Conservation (phyloP, 176 grass and related monocot genomes). For the Ensete glaucum region DNA sequence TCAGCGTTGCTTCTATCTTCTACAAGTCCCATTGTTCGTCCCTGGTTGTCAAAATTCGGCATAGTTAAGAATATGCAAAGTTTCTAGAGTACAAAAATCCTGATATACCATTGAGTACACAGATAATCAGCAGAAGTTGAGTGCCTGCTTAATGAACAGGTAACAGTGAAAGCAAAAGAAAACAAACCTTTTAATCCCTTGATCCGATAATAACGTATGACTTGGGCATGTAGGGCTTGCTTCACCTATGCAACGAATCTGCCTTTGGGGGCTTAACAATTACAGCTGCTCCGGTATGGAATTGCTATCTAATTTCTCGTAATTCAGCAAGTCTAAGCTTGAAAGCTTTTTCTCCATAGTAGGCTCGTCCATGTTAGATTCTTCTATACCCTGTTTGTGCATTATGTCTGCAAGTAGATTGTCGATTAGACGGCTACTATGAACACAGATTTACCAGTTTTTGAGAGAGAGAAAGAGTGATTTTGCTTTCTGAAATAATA, state of each 20-base stretch:
- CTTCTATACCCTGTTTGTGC: conserved; percentile 24
- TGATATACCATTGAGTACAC: not conserved
- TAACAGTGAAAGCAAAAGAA: conserved; percentile 14
- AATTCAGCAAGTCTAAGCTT: conserved; percentile 42
- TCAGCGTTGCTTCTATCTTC: not conserved
- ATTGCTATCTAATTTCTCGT: conserved; percentile 23
- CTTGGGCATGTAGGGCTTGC: conserved; percentile 84
- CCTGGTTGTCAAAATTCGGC: too few relatives aligned
- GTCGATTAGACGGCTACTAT: not conserved
- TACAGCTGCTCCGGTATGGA: conserved; percentile 25
- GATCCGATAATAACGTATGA: conserved; percentile 44
- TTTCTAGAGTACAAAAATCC: too few relatives aligned
- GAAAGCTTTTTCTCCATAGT: conserved; percentile 77
- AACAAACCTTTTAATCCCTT: conserved; percentile 64
- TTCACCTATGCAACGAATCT: conserved; percentile 82
- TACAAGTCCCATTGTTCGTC: too few relatives aligned
- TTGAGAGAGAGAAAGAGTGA: too few relatives aligned
- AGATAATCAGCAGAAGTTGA: not conserved
- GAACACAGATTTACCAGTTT: not conserved
- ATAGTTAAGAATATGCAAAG: too few relatives aligned
- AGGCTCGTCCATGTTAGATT: conserved; percentile 52
- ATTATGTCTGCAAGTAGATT: conserved; percentile 28
- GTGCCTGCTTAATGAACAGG: not conserved
- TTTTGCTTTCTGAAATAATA: too few relatives aligned
- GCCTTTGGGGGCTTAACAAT: conserved; percentile 53